phyloP scores from a whole-genome alignment of 73 alveolate genomes.

The Tetrahymena malaccensis region DNA sequence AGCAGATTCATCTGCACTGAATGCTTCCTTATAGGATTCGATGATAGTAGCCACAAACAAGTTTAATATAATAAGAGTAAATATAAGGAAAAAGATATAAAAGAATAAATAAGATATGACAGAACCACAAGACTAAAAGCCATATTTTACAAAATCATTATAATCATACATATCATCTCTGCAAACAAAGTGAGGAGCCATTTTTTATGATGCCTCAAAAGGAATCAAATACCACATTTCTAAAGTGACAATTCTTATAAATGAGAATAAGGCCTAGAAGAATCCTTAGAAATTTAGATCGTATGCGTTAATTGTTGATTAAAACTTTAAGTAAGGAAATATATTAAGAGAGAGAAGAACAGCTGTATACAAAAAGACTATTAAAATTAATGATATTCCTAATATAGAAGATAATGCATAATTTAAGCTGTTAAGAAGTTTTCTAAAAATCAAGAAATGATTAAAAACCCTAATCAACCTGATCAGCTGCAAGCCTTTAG shows the following conservation, averaged over 20 bases:
- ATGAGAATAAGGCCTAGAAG: slow-evolving; percentile 16
- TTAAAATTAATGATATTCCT: slow-evolving; percentile 8
- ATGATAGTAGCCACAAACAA: slow-evolving; percentile 20
- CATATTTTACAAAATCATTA: slow-evolving; percentile 14
- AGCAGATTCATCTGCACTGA: slow-evolving; percentile 36
- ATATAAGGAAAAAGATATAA: slow-evolving; percentile 9
- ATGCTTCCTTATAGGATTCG: slow-evolving; percentile 32
- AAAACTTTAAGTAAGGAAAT: slow-evolving; percentile 14
- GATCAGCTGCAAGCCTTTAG: neutral
- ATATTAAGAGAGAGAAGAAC: slow-evolving; percentile 20
- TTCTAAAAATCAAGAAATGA: slow-evolving; percentile 19
- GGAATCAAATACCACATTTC: slow-evolving; percentile 24
- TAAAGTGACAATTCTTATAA: slow-evolving; percentile 16
- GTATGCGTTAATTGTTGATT: slow-evolving; percentile 7
- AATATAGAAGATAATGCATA: slow-evolving; percentile 12
- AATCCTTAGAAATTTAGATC: slow-evolving; percentile 15
- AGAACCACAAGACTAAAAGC: slow-evolving; percentile 31
- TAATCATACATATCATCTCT: slow-evolving; percentile 21
- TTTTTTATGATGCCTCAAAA: slow-evolving; percentile 2
- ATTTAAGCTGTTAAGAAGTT: slow-evolving; percentile 5
- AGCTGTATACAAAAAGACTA: slow-evolving; percentile 9
- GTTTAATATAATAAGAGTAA: slow-evolving; percentile 25
- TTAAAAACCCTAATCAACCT: slow-evolving; percentile 15
- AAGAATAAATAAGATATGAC: slow-evolving; percentile 12
- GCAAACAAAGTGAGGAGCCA: slow-evolving; percentile 24